Base-by-base conservation (phyloP, 441 rosid genomes). In the Populus hybrid region DNA sequence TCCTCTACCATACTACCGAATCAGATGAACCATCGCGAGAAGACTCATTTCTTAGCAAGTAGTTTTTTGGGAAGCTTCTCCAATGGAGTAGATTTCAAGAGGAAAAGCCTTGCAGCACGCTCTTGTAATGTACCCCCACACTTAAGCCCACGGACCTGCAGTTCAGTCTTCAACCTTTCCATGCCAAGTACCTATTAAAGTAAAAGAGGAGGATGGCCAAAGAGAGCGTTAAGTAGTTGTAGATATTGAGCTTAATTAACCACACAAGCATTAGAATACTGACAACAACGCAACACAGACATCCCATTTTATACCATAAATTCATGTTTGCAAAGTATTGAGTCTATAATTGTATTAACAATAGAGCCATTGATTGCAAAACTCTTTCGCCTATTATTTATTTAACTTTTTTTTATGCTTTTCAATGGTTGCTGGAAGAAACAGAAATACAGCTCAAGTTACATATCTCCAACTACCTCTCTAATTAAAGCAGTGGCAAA, bases 51-150 rank as follows among this genome's bases (percentile, higher is more conserved):
- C 89, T 90, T 95, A 50, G 99, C 93, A 23, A 95, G 89, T 71
- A 89, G 78, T 84, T 92, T 95, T 86, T 90, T 95, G 16, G 99
- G 97, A 71, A 95, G 86, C 87, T 91, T 87, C 74, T 93, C 93
- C 75, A 90, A 66, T 21, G 97, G 90, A 28, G 87, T 88, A 2
- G 93, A 80, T 80, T 92, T 96, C 8, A 93, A 89, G 68, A 93
- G 82, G 85, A 92, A 93, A 36, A 96, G 91, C 66, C 99, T 89
- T 12, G 94, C 91, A 78, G 98, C 98, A 11, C 99, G 90, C 83
- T 96, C 99, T 78, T 83, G 88, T 83, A 93, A 56, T 66, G 96
- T 93, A 29, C 98, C 99, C 5, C 99, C 99, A 10, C 98, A 94
- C 81, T 96, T 96, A 28, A 96, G 87, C 42, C 98, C 98, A 18